Base-by-base conservation (phyloP, 768 basidiomycete species). In the Suillus decipiens region DNA sequence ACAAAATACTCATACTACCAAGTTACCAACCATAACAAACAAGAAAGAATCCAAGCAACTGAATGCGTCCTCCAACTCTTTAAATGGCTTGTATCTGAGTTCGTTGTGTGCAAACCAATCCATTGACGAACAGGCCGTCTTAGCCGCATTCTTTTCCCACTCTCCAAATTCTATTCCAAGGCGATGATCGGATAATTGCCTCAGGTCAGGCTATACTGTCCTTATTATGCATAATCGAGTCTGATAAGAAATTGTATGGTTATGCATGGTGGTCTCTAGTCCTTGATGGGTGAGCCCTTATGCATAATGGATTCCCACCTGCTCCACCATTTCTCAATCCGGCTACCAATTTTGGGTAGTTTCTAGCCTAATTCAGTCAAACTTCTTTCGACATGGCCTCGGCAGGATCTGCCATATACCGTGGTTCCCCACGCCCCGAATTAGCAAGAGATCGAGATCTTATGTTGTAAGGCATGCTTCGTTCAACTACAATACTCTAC, bases 121-220 rank as follows among this genome's bases (percentile, higher is more conserved):
- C 11, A 36, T 10, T 1, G 11, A 36, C 36, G 36, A 36, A 2
- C n/a, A n/a, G n/a, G n/a, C 36, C 9, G 36, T 36, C 36, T 36
- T 36, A 11, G 36, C 36, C n/a, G n/a, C n/a, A n/a, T n/a, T n/a
- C n/a, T n/a, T n/a, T n/a, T n/a, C n/a, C n/a, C n/a, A n/a, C n/a
- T n/a, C n/a, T n/a, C n/a, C n/a, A n/a, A n/a, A n/a, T n/a, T n/a
- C n/a, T n/a, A n/a, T n/a, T n/a, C n/a, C n/a, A n/a, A n/a, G n/a
- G n/a, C n/a, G n/a, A n/a, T n/a, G n/a, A n/a, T n/a, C n/a, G n/a
- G n/a, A n/a, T n/a, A n/a, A n/a, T n/a, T n/a, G n/a, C n/a, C n/a
- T n/a, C n/a, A n/a, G n/a, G n/a, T n/a, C 37, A 37, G 37, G 37
- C 37, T 37, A 37, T 37, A 37, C 37, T 37, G 64, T 90, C 89